Evolutionary conservation across 257 asterid species (phyloP), one percentile per base, ranked within the genome.

Genomic region (Ophiorrhiza pumila): DNA sequence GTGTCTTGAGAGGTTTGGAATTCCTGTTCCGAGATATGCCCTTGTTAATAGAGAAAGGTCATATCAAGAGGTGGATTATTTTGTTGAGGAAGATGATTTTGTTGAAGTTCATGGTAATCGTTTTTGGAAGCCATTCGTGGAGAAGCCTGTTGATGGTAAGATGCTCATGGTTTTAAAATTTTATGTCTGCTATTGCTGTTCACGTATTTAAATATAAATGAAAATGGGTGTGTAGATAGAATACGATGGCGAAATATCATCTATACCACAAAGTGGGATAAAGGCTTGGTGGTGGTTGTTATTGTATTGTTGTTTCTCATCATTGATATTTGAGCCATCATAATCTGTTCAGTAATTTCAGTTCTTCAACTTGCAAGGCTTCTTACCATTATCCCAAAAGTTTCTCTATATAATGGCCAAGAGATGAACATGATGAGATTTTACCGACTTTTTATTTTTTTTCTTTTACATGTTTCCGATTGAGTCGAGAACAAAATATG

Each of bases 121-220:
- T 32, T 94, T 94, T 80, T 91, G 95, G 93, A 94, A 94, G 75
- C 99, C 99, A 47, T 91, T 94, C 80, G 99, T 94, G 74, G 99
- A 94, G 91, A 94, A 94, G 81, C 99, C 99, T 55, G 84, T 94
- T 76, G 78, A 91, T 80, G 98, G 99, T 92, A 87, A 68, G 80
- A 62, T 77, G 47, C 72, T 68, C 13, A 32, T 49, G 47, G 8
- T 31, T 23, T 13, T 14, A 60, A 60, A 4, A 60, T 5, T n/a
- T n/a, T n/a, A 11, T 60, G 41, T 59, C 42, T 10, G 23, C 5
- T 56, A 20, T 29, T 47, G 59, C 71, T 27, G 27, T n/a, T n/a
- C n/a, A n/a, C n/a, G n/a, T n/a, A n/a, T n/a, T n/a, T n/a, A n/a
- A n/a, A n/a, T n/a, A n/a, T n/a, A n/a, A n/a, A n/a, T n/a, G n/a